These are phyloP conservation scores for Colletotrichum eleusines DNA, from an alignment of 2,329 filamentous ascomycete genomes.

Conservation along the genomic window DNA sequence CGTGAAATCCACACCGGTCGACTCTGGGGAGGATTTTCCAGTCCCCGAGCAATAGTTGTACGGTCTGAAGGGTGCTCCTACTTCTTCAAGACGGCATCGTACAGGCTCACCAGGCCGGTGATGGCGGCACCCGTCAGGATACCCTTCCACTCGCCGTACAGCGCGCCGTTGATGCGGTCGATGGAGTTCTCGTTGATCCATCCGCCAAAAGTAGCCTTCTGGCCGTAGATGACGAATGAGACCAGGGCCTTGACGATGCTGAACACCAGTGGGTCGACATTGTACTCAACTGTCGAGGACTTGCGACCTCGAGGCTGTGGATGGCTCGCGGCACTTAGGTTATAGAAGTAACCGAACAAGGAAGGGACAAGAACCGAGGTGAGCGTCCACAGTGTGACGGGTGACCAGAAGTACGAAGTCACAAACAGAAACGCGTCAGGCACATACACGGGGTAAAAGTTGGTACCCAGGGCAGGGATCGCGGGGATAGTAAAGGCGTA, in stretches of 20 bases:
- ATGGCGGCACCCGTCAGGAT: slow-evolving; percentile 77
- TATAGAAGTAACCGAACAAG: slow-evolving; percentile 88
- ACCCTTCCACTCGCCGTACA: slow-evolving; percentile 80
- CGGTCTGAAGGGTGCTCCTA: slow-evolving; percentile 50
- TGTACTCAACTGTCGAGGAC: slow-evolving; percentile 59
- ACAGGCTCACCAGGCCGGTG: slow-evolving; percentile 76
- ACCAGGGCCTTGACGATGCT: slow-evolving; percentile 89
- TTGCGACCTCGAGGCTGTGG: slow-evolving; percentile 57
- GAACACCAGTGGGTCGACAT: slow-evolving; percentile 88
- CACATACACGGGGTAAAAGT: slow-evolving; percentile 72
- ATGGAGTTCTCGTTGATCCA: slow-evolving; percentile 71
- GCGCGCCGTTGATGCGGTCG: slow-evolving; percentile 70
- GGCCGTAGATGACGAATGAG: slow-evolving; percentile 83
- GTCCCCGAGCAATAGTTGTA: not conserved
- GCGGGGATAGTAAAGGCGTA: slow-evolving; percentile 81
- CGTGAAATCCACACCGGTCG: not conserved
- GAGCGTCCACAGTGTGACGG: slow-evolving; percentile 79
- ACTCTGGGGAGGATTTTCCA: not conserved
- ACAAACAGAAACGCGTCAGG: slow-evolving; percentile 86
- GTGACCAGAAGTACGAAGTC: slow-evolving; percentile 85
- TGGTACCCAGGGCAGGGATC: slow-evolving; percentile 65
- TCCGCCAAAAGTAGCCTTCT: slow-evolving; percentile 72
- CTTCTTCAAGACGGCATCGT: slow-evolving; percentile 82
- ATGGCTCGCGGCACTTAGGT: slow-evolving; percentile 73
- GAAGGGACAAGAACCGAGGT: slow-evolving; percentile 80